Conservation (phyloP, 176 grass and related monocot species). For the Lolium multiflorum region DNA sequence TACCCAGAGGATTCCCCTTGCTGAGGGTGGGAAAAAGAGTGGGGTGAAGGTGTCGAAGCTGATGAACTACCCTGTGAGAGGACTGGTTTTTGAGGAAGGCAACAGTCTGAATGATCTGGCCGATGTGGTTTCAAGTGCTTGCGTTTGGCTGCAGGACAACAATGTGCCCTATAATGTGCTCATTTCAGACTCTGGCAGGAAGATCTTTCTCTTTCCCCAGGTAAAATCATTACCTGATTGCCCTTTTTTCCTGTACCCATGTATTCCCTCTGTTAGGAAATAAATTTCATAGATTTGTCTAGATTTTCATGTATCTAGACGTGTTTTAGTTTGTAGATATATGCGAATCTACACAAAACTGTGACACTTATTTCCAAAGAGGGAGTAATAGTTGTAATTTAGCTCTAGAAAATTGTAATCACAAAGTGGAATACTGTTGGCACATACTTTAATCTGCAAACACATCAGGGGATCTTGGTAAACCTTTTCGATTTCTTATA, state of each 20-base stretch:
- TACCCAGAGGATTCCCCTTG: constrained; percentile 69
- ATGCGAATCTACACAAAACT: too few relatives aligned
- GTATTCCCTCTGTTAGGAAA: too few relatives aligned
- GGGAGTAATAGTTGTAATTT: background rate
- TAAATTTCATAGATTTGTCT: too few relatives aligned
- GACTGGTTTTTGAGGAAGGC: constrained; percentile 80
- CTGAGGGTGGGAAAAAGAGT: constrained; percentile 46
- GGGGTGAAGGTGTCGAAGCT: constrained; percentile 80
- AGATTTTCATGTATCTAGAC: too few relatives aligned
- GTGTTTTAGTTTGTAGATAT: too few relatives aligned
- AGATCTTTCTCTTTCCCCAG: constrained; percentile 86
- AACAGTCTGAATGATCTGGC: constrained; percentile 70
- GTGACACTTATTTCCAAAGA: too few relatives aligned
- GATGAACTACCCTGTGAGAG: constrained; percentile 92
- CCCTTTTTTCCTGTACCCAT: background rate
- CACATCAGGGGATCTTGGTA: too few relatives aligned
- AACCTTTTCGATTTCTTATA: too few relatives aligned
- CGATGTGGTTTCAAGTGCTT: constrained; percentile 75
- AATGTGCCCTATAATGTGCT: constrained; percentile 96
- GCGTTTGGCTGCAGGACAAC: constrained; percentile 90
- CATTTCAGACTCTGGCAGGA: constrained; percentile 74
- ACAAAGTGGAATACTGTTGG: background rate
- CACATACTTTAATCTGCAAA: background rate
- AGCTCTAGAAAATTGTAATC: background rate
- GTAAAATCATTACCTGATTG: constrained; percentile 37